Evolutionary conservation across 2,329 filamentous ascomycete species (phyloP), one percentile per base, ranked within the genome.

Genomic region (Drechslera avenae): DNA sequence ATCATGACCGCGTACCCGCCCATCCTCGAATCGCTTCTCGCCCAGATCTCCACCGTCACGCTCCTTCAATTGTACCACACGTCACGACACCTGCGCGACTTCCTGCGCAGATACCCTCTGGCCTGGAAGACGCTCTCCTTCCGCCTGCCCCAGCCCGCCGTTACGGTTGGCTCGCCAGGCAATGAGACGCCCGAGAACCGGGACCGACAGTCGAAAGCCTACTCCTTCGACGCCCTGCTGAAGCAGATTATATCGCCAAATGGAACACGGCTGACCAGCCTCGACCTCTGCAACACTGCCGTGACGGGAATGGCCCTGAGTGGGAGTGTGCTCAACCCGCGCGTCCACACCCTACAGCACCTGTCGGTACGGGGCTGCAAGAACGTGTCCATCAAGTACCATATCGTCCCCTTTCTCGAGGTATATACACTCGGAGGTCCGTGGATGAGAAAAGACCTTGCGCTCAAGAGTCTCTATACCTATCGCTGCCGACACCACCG

Each of bases 331-430:
- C 72, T 85, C 43, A 76, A 81, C 54, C 76, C 79, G 33, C 78
- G 81, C 23, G 77, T 80, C 48, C 76, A 79, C 46, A 83, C 80
- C 0, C 72, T 86, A 37, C 77, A 82, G 62, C 83, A 86, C 62
- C 75, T 86, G 36, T 85, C 82, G 1, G 81, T 85, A 39, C 80
- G 83, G 17, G 83, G 83, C 16, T 86, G 83, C 75, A 84, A 85
- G 70, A 84, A 86, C 65, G 83, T 86, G 31, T 85, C 82, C 10
- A 78, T 86, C 57, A 86, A 86, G 64, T 85, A 86, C 63, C 83
- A 86, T 62, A 82, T 86, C 52, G 81, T 85, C 45, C 83, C 83
- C 2, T 85, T 83, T 58, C 75, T 77, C 34, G 74, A 73, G 53
- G 68, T 75, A 3, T 73, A 75, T 74, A 70, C 72, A 4, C 77